phyloP scores from a whole-genome alignment of 371 early-diverging fungal species.

The Mortierella sp. region DNA sequence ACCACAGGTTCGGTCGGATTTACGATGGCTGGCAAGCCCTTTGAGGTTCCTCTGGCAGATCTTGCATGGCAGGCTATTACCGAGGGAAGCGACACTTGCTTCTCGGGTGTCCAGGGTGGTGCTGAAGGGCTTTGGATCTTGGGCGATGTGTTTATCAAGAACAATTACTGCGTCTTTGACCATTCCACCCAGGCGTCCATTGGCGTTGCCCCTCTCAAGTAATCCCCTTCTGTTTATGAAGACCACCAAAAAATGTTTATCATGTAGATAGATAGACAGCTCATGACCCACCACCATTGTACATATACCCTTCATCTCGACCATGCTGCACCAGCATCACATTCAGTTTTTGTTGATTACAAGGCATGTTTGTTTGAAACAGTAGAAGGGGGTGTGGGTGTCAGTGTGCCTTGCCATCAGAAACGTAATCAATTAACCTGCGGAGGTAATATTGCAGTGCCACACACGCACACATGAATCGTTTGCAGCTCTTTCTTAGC shows the following conservation, averaged over 20 bases:
- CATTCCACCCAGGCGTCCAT: conserved; percentile 15
- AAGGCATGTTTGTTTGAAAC: too few species aligned
- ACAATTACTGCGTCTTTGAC: conserved; percentile 59
- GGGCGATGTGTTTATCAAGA: conserved; percentile 60
- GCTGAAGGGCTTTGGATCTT: conserved; percentile 33
- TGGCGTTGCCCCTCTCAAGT: conserved; percentile 22
- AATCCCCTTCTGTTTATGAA: neutral
- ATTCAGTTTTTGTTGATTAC: too few species aligned
- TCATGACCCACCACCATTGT: neutral
- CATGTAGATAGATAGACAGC: neutral
- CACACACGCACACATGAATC: too few species aligned
- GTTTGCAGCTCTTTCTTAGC: too few species aligned
- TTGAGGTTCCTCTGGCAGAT: conserved; percentile 9
- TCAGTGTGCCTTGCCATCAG: too few species aligned
- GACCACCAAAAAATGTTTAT: neutral
- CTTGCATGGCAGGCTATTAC: neutral
- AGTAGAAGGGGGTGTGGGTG: too few species aligned
- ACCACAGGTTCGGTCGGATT: neutral
- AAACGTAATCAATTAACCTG: too few species aligned
- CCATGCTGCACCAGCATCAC: too few species aligned
- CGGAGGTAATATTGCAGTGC: too few species aligned
- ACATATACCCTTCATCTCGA: neutral
- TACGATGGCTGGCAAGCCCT: conserved; percentile 9
- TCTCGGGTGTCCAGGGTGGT: conserved; percentile 15
- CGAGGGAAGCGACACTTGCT: neutral